phyloP scores from a whole-genome alignment of 768 basidiomycete species.

The Russula foetens region DNA sequence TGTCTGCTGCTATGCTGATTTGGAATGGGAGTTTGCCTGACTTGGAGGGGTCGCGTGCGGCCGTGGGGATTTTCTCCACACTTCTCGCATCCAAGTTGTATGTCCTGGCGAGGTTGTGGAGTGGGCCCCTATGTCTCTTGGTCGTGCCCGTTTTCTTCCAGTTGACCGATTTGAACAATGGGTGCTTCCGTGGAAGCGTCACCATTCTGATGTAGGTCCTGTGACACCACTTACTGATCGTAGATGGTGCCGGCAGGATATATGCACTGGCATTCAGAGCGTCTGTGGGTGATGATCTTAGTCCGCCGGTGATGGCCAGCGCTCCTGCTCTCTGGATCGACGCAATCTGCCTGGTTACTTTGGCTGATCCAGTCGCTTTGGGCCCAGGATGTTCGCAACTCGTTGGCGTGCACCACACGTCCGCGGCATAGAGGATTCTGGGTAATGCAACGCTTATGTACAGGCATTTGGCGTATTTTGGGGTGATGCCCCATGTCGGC shows the following conservation, averaged over 20 bases:
- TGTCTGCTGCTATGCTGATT: background rate
- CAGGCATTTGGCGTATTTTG: background rate
- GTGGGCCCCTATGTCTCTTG: background rate
- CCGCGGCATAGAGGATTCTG: background rate
- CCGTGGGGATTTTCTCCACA: no score
- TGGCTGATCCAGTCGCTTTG: no score
- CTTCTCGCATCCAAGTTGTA: no score
- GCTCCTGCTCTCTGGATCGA: no score
- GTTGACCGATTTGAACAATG: background rate
- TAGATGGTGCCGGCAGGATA: background rate
- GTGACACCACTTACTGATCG: background rate
- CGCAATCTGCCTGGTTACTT: no score
- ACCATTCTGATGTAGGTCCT: background rate
- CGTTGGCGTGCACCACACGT: background rate
- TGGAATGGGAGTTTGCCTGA: background rate
- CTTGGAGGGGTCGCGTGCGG: no score
- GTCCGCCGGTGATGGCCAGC: no score
- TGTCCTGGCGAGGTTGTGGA: no score
- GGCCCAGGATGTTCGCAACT: no score
- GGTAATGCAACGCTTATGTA: background rate
- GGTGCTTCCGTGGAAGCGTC: background rate
- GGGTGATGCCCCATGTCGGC: background rate
- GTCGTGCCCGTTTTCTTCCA: background rate
- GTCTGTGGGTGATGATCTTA: no score
- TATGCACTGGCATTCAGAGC: background rate